These are phyloP conservation scores for Cercospora sp. DNA, from an alignment of 2,329 filamentous ascomycete species.

Conservation along the genomic window DNA sequence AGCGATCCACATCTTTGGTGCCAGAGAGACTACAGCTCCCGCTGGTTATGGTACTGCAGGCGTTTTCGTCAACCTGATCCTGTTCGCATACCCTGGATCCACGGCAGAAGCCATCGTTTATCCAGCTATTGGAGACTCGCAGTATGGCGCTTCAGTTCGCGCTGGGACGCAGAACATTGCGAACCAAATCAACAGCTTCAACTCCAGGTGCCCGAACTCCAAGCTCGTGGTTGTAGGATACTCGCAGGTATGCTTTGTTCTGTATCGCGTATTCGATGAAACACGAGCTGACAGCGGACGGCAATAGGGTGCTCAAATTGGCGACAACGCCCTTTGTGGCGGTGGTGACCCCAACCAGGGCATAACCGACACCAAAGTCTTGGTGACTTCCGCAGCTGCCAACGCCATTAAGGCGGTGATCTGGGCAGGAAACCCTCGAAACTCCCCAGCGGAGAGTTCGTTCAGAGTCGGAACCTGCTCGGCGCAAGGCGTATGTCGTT, in stretches of 20 bases:
- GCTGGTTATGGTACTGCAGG: constrained; percentile 46
- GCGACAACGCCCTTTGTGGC: constrained; percentile 63
- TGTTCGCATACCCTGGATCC: constrained; percentile 44
- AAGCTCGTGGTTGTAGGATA: constrained; percentile 35
- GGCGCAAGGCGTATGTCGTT: constrained; percentile 57
- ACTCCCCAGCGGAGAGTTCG: constrained; percentile 53
- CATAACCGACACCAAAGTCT: constrained; percentile 47
- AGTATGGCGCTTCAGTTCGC: constrained; percentile 60
- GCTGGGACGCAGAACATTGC: constrained; percentile 52
- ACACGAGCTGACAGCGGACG: constrained; percentile 29
- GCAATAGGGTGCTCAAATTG: constrained; percentile 61
- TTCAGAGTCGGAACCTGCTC: constrained; percentile 64
- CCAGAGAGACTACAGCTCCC: constrained; percentile 46
- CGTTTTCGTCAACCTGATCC: constrained; percentile 45
- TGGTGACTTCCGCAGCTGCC: constrained; percentile 25
- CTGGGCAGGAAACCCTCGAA: constrained; percentile 51
- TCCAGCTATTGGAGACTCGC: constrained; percentile 57
- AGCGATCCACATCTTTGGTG: constrained; percentile 48
- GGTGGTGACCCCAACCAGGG: constrained; percentile 54
- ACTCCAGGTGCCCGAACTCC: constrained; percentile 29
- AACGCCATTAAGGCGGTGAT: constrained; percentile 34
- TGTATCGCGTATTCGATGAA: neutral
- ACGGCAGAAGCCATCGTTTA: constrained; percentile 48
- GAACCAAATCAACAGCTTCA: constrained; percentile 30
- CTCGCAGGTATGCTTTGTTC: constrained; percentile 44